Evolutionary conservation across 1,139 yeast species (phyloP), one percentile per base, ranked within the genome.

Genomic region (Entelexis paramagnoliae): DNA sequence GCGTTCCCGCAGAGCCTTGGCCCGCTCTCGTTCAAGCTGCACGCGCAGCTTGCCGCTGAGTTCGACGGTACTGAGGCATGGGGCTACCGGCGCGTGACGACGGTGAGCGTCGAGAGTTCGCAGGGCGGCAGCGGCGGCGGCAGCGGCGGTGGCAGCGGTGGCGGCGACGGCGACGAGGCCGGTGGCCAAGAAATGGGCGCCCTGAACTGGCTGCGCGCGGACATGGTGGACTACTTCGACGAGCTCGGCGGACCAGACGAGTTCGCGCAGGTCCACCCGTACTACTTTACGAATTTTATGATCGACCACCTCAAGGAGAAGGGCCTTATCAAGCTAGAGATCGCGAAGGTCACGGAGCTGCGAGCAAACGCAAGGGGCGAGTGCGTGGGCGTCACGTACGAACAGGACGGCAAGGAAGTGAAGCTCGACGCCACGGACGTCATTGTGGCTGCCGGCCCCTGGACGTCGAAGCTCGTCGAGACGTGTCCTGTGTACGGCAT

Each of bases 191-290:
- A 49, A 26, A 35, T 34, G 36, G 41, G 46, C 22, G 44, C 43
- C 26, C 32, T 53, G 49, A 44, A 49, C 30, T 91, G 98, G 98
- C 79, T 91, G 58, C 75, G 79, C 51, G 74, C 77, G 20, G 74
- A 77, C 5, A 67, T 83, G 42, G 80, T 91, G 19, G 76, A 75
- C 51, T 81, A 78, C 55, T 88, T 95, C 80, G 80, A 89, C 10
- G 76, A 80, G 9, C 70, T 91, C 51, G 97, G 98, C 30, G 93
- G 85, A 16, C 77, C 79, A 30, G 91, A 83, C 57, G 81, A 95
- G 13, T 89, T 97, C 1, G 97, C 96, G 0, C 98, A 91, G 68
- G 96, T 91, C 11, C 97, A 91, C 65, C 98, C 98, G 2, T 87
- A 84, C 70, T 83, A 83, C 65, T 89, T 91, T 66, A 89, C 97